Evolutionary conservation across 1,284 basidiomycete species (phyloP).

Genomic region (Moesziomyces aphidis): DNA sequence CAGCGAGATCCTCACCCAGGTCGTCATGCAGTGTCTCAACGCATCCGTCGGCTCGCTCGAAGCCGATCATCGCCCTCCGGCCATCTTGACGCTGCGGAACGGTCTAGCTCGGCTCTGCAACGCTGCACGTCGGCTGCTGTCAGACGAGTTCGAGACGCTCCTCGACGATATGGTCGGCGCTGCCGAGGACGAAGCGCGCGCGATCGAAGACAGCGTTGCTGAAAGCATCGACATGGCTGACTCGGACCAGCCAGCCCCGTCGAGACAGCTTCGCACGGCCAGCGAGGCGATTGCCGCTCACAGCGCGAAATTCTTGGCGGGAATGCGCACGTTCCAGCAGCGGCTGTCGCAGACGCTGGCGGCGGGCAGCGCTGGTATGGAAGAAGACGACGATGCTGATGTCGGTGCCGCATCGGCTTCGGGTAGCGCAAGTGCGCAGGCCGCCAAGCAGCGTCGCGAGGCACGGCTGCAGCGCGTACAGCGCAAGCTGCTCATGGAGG

Average conservation of each 20-base stretch:
- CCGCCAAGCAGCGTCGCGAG: conserved; percentile 26
- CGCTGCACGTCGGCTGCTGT: conserved; percentile 33
- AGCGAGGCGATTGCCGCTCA: conserved; percentile 16
- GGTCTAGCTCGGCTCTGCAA: conserved; percentile 35
- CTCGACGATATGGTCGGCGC: conserved; percentile 44
- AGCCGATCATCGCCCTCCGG: conserved; percentile 7
- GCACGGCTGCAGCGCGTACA: conserved; percentile 38
- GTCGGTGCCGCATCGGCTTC: background rate
- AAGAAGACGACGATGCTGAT: conserved; percentile 21
- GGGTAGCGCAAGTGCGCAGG: conserved; percentile 1
- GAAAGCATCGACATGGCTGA: conserved; percentile 9
- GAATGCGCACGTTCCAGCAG: conserved; percentile 43
- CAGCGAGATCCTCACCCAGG: conserved; percentile 41
- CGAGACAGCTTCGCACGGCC: conserved; percentile 13
- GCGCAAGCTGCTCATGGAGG: conserved; percentile 41
- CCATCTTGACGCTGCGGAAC: conserved; percentile 23
- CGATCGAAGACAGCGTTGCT: conserved; percentile 17
- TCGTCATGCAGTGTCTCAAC: conserved; percentile 45
- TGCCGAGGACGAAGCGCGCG: conserved; percentile 30
- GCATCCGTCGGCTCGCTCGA: conserved; percentile 29
- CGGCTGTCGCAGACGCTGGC: conserved; percentile 32
- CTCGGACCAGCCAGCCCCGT: background rate
- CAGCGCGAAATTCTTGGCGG: conserved; percentile 29
- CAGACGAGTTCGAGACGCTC: conserved; percentile 40
- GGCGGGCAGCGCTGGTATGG: conserved; percentile 21